Conservation (phyloP, 1,284 basidiomycete species). For the Schizophyllum amplum region DNA sequence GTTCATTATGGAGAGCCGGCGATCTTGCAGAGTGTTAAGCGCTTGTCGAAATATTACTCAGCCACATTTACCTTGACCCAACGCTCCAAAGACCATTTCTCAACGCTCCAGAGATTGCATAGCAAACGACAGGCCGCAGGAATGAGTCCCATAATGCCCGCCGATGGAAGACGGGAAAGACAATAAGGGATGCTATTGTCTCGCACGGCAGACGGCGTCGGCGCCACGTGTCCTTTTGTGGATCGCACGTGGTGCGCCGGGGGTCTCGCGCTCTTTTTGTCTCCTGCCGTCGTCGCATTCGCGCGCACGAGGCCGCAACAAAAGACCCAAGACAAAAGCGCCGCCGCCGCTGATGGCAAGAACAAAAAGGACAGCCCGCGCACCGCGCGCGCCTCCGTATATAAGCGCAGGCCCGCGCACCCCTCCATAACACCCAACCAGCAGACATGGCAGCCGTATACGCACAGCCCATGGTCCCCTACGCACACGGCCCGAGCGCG, state of each 20-base stretch:
- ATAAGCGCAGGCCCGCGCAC: neutral
- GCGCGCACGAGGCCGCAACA: neutral
- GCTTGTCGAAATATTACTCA: too few species aligned
- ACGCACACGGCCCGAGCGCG: neutral
- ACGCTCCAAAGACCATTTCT: too few species aligned
- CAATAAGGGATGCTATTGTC: neutral
- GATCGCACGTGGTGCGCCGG: neutral
- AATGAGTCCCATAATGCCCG: neutral
- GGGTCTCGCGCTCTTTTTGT: neutral
- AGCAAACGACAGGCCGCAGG: neutral
- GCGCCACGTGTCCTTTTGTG: neutral
- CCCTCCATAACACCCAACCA: neutral
- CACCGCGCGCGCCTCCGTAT: neutral
- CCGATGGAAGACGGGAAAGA: neutral
- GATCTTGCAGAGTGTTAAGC: neutral
- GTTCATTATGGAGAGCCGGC: neutral
- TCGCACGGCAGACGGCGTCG: neutral
- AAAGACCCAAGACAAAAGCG: neutral
- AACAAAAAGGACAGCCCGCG: neutral
- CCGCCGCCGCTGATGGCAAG: neutral
- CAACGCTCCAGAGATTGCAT: neutral
- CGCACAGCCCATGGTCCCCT: neutral
- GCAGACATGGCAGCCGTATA: neutral
- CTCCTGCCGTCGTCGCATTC: neutral
- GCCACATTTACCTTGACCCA: too few species aligned